phyloP scores from a whole-genome alignment of 208 protist genomes.

The Angomonas ambiguus region DNA sequence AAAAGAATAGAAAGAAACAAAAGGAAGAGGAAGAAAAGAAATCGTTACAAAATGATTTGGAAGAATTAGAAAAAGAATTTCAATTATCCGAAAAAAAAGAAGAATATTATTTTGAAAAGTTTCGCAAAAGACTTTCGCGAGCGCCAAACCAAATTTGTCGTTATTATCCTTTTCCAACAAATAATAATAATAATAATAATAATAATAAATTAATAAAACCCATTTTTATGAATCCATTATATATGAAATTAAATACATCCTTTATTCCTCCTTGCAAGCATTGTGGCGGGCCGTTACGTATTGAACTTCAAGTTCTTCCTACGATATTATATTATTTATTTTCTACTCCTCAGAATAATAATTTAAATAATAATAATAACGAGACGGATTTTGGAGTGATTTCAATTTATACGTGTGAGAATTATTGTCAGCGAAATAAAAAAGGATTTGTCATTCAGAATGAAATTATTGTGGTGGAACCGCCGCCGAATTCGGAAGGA shows the following conservation, averaged over 20 bases:
- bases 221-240: slow-evolving; percentile 74
- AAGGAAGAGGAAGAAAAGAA: slow-evolving; percentile 23
- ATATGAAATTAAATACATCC: slow-evolving; percentile 31
- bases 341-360: slow-evolving; percentile 33
- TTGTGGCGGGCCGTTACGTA: slow-evolving; percentile 60
- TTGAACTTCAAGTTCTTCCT: slow-evolving; percentile 83
- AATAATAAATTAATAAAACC: slow-evolving; percentile 22
- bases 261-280: slow-evolving; percentile 44
- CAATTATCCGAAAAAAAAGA: slow-evolving; percentile 67
- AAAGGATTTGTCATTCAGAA: slow-evolving; percentile 42
- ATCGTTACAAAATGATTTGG: slow-evolving; percentile 47
- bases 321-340: slow-evolving; percentile 72
- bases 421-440: slow-evolving; percentile 39
- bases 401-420: slow-evolving; percentile 69
- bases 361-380: slow-evolving; percentile 1
- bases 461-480: slow-evolving; percentile 62
- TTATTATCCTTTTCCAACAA: slow-evolving; percentile 38
- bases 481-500: slow-evolving; percentile 28
- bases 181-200: slow-evolving; percentile 2
- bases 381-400: slow-evolving; percentile 69
- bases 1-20: no score
- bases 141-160: slow-evolving; percentile 71
- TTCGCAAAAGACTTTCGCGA: slow-evolving; percentile 50
- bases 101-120: slow-evolving; percentile 80
- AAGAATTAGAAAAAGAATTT: slow-evolving; percentile 55